Percentiles rank a stretch among this genome's conserved stretches.
These are phyloP conservation scores for Lentinula raphanica DNA, from an alignment of 768 basidiomycete genomes.

Conservation along the genomic window DNA sequence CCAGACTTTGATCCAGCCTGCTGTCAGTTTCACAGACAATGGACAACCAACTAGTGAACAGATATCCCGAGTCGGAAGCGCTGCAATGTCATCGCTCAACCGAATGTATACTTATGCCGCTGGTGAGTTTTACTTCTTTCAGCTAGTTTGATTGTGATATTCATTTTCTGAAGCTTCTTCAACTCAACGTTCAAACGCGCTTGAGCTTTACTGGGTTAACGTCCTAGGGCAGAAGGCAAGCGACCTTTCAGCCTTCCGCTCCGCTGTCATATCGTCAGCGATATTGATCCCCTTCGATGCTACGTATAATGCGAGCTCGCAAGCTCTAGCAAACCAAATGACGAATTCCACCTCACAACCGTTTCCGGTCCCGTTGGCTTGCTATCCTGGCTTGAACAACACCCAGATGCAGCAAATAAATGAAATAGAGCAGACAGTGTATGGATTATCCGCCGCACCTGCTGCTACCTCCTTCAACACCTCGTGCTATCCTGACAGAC, in stretches of 20 bases:
- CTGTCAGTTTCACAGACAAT: conserved; percentile 37
- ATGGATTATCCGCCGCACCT: conserved; percentile 35
- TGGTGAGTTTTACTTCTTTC: conserved; percentile 33
- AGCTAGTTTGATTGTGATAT: neutral
- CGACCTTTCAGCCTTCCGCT: conserved; percentile 42
- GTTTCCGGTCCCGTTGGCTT: conserved; percentile 58
- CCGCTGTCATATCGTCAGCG: conserved; percentile 39
- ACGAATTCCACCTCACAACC: conserved; percentile 31
- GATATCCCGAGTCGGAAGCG: conserved; percentile 34
- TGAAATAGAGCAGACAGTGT: conserved; percentile 45
- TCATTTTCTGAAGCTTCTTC: conserved; percentile 43
- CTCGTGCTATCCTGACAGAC: conserved; percentile 50
- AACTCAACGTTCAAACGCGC: conserved; percentile 40
- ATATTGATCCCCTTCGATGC: conserved; percentile 58
- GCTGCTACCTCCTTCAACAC: conserved; percentile 36
- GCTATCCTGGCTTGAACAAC: conserved; percentile 48
- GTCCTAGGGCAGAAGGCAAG: conserved; percentile 40
- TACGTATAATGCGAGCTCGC: conserved; percentile 24
- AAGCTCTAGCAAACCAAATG: conserved; percentile 34
- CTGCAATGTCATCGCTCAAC: conserved; percentile 38
- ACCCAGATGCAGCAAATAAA: conserved; percentile 37
- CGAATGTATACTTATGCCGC: conserved; percentile 56
- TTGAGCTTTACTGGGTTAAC: conserved; percentile 51
- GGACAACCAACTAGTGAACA: conserved; percentile 45
- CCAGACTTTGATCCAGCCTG: conserved; percentile 41